Percentiles rank a stretch among this genome's conserved stretches.
These are phyloP conservation scores for Vigna mungo DNA, from an alignment of 306 rosid species.

Conservation along the genomic window DNA sequence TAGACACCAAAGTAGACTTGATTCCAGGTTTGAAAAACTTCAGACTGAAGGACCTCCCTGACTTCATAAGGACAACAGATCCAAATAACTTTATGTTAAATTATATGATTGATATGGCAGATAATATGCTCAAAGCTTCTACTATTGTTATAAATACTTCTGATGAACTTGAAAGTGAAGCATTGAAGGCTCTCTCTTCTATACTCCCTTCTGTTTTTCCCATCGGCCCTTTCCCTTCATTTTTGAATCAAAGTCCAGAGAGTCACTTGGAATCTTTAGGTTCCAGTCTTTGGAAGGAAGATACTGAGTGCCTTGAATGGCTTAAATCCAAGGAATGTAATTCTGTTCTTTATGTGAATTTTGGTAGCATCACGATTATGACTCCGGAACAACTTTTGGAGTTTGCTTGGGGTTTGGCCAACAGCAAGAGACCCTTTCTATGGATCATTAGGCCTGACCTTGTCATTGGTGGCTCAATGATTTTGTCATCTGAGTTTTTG, in stretches of 20 bases:
- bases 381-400: no score
- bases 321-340: no score
- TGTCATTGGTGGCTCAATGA: no score
- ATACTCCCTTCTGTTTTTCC: not conserved
- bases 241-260: not conserved
- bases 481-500: no score
- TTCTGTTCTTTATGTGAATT: no score
- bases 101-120: not conserved
- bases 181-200: not conserved
- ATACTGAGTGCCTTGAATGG: no score
- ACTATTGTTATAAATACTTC: not conserved
- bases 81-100: not conserved
- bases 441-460: no score
- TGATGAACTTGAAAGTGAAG: constrained; percentile 3
- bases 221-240: not conserved
- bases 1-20: not conserved
- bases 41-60: not conserved
- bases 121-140: not conserved
- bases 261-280: constrained; percentile 5
- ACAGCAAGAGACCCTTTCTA: no score
- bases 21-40: not conserved
- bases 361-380: no score
- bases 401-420: no score
- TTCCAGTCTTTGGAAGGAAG: no score
- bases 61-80: not conserved